Base-by-base conservation (phyloP, 2,329 filamentous ascomycete genomes). In the Elsinoe ampelina region DNA sequence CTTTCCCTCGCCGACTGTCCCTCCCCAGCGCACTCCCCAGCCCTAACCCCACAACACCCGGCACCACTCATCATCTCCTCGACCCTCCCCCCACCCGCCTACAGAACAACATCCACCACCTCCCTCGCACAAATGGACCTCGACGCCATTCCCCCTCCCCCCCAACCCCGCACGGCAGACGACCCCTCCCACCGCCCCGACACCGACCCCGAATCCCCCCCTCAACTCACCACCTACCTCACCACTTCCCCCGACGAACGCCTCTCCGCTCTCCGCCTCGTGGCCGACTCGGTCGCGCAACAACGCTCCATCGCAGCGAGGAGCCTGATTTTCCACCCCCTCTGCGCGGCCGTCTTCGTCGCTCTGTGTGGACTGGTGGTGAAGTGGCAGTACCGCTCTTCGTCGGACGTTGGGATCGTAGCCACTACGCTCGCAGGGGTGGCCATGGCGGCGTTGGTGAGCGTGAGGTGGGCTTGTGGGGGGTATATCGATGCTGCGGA, bases 201-300 rank as follows among this genome's bases (percentile, higher is more conserved):
- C 36, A 32, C 52, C 15, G 39, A 15, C 55, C 71, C 79, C 58
- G 78, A 80, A 61, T 13, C 41, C 5, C 75, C 86, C 57, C 83
- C 84, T 5, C 78, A 83, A 7, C 79, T 90, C 42, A 80, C 78
- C 52, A 82, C 87, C 54, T 80, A 82, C 63, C 69, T 73, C 12
- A 69, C 76, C 20, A 67, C 67, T 52, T 64, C 69, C 51, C 73
- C 80, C 51, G 67, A 76, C 54, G 85, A 90, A 68, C 83, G 85
- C 66, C 72, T 83, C 61, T 78, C 82, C 57, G 84, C 85, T 15
- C 76, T 95, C 54, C 80, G 80, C 61, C 80, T 95, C 17, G 78
- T 95, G 38, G 85, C 89, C 59, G 88, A 92, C 71, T 89, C 85
- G 58, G 81, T 95, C 51, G 87, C 88, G 35, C 86, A 95, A 71